Evolutionary conservation across 192 early-diverging fungal genomes (phyloP).

Genomic region (Backusella tarrabulga): DNA sequence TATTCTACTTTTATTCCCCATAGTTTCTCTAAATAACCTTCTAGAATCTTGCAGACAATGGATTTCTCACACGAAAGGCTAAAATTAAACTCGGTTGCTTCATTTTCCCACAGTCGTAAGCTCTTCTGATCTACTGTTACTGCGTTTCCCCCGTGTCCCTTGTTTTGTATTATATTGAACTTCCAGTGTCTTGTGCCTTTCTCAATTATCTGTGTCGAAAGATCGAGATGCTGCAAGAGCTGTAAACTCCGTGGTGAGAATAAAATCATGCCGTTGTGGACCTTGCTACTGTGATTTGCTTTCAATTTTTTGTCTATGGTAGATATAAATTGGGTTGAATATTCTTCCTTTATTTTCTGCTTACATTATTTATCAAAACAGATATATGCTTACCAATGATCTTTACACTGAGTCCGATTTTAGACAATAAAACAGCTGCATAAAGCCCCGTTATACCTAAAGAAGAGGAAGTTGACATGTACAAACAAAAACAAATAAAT

Average conservation of each 20-base stretch:
- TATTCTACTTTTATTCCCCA: conserved; percentile 19
- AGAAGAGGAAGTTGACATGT: not conserved
- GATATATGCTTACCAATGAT: conserved; percentile 18
- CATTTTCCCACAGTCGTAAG: conserved; percentile 24
- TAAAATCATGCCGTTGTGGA: conserved; percentile 6
- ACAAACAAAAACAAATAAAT: not conserved
- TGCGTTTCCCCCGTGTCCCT: conserved; percentile 5
- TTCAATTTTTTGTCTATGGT: not conserved
- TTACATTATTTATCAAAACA: not conserved
- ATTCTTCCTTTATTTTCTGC: not conserved
- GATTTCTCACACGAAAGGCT: conserved; percentile 15
- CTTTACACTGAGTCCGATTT: conserved; percentile 15
- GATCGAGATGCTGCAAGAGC: conserved; percentile 7
- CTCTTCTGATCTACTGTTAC: not conserved
- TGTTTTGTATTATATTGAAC: conserved; percentile 5
- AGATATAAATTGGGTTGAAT: not conserved
- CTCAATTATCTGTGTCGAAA: not conserved
- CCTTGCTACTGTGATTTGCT: conserved; percentile 12
- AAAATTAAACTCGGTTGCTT: conserved; percentile 22
- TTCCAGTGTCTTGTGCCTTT: conserved; percentile 17
- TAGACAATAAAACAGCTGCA: conserved; percentile 12
- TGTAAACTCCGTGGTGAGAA: conserved; percentile 21
- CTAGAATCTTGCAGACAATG: conserved; percentile 12
- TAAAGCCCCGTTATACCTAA: conserved; percentile 16
- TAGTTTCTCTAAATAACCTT: not conserved